phyloP scores from a whole-genome alignment of 2,329 filamentous ascomycete species.

The Cladophialophora psammophila region DNA sequence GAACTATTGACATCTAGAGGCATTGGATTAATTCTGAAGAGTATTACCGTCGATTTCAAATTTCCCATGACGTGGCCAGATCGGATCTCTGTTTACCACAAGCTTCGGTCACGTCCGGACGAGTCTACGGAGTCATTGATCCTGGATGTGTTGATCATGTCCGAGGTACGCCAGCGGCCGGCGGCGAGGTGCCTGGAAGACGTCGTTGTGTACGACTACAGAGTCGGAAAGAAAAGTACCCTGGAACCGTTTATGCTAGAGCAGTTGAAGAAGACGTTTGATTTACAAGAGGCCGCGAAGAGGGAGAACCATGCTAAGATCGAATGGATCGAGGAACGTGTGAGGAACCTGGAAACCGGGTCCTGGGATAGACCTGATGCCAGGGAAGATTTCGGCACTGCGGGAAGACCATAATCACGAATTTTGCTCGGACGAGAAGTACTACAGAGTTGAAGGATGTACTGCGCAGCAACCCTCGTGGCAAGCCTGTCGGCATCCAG shows the following conservation, averaged over 20 bases:
- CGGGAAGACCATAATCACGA: slow-evolving; percentile 31
- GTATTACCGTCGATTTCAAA: slow-evolving; percentile 84
- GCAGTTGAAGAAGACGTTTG: slow-evolving; percentile 66
- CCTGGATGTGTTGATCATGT: slow-evolving; percentile 72
- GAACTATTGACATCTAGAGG: slow-evolving; percentile 71
- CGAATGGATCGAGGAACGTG: slow-evolving; percentile 62
- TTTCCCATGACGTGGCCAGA: slow-evolving; percentile 88
- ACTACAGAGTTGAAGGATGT: neutral
- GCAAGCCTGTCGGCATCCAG: neutral
- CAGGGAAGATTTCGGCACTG: slow-evolving; percentile 70
- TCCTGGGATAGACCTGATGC: slow-evolving; percentile 78
- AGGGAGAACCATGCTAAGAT: slow-evolving; percentile 61
- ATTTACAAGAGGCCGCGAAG: slow-evolving; percentile 67
- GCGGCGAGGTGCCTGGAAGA: slow-evolving; percentile 80
- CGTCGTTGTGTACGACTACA: slow-evolving; percentile 80
- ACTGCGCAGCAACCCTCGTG: neutral
- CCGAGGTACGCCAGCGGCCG: slow-evolving; percentile 73
- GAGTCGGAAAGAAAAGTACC: slow-evolving; percentile 61
- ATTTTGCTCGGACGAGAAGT: neutral
- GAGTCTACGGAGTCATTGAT: slow-evolving; percentile 61
- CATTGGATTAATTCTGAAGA: slow-evolving; percentile 78
- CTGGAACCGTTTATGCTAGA: slow-evolving; percentile 68
- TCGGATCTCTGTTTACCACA: slow-evolving; percentile 82
- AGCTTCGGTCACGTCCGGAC: slow-evolving; percentile 65
- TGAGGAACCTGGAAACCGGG: slow-evolving; percentile 70